phyloP scores from a whole-genome alignment of 306 rosid genomes.

The Malus sylvestris region DNA sequence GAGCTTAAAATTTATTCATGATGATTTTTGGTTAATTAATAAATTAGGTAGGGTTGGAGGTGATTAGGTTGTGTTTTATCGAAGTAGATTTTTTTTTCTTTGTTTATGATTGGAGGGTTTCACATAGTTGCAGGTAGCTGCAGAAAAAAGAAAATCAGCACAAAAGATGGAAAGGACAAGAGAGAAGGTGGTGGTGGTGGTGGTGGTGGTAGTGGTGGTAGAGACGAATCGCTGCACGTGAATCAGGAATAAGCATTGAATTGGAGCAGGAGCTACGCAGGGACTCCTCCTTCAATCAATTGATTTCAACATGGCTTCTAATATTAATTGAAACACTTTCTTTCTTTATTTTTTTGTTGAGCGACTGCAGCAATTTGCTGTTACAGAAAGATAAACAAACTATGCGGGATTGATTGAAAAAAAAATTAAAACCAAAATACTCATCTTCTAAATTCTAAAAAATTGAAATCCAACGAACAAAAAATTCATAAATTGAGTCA shows the following conservation, averaged over 20 bases:
- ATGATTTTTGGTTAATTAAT: constrained; percentile 6
- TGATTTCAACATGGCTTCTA: constrained; percentile 87
- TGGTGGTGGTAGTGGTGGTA: constrained; percentile 27
- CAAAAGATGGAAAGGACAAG: constrained; percentile 71
- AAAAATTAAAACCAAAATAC: too few species aligned
- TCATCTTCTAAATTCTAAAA: too few species aligned
- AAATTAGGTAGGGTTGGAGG: neutral
- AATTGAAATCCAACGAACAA: too few species aligned
- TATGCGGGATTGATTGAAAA: too few species aligned
- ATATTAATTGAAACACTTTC: constrained; percentile 4
- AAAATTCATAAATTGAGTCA: too few species aligned
- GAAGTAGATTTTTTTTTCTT: neutral
- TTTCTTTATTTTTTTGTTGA: neutral
- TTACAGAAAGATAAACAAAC: too few species aligned
- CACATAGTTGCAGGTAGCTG: constrained; percentile 33
- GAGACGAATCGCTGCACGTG: constrained; percentile 35
- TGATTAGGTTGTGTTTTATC: constrained; percentile 18
- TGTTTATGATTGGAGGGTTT: constrained; percentile 14
- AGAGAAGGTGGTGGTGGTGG: constrained; percentile 44
- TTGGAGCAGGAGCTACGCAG: constrained; percentile 44
- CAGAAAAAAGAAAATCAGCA: constrained; percentile 83
- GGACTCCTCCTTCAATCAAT: constrained; percentile 51
- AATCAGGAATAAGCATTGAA: constrained; percentile 31
- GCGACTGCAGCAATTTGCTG: too few species aligned
- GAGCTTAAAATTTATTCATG: neutral